Evolutionary conservation across 768 basidiomycete genomes (phyloP).

Genomic region (Cystobasidium onofrii): DNA sequence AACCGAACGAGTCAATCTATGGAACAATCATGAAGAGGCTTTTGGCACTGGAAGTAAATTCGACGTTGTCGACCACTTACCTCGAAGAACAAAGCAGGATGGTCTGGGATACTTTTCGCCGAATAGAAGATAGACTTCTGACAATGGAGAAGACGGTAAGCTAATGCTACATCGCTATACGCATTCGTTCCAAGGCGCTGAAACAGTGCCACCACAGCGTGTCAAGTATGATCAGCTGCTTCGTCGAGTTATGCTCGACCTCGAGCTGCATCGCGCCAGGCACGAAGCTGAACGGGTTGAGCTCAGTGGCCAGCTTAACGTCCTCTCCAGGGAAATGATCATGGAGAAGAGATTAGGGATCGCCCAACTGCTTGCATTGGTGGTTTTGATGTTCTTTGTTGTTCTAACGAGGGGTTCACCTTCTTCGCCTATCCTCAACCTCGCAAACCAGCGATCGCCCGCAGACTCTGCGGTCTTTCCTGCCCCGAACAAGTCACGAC

Average conservation of each 20-base stretch:
- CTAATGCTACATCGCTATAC: too few relatives aligned
- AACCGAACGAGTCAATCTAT: conserved; percentile 78
- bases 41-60: conserved; percentile 71
- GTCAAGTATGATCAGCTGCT: conserved; percentile 62
- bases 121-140: conserved; percentile 69
- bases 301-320: conserved; percentile 61
- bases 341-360: conserved; percentile 84
- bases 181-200: too few relatives aligned
- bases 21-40: conserved; percentile 92
- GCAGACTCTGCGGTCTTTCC: background rate
- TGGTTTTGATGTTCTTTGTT: conserved; percentile 77
- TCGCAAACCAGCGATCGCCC: background rate
- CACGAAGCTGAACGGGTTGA: conserved; percentile 65
- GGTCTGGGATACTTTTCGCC: conserved; percentile 63
- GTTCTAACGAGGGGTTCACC: conserved; percentile 68
- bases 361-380: conserved; percentile 72
- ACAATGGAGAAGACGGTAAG: conserved; percentile 44
- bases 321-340: conserved; percentile 73
- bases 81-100: conserved; percentile 78
- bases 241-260: conserved; percentile 58
- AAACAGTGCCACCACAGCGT: too few relatives aligned
- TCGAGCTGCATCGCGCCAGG: conserved; percentile 59
- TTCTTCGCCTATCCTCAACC: conserved; percentile 36
- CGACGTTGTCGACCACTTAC: conserved; percentile 72
- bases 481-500: background rate